Percentiles rank a stretch among this genome's conserved stretches.
Conservation (phyloP, 2,329 filamentous ascomycete species). For the Cercospora brassicicola region DNA sequence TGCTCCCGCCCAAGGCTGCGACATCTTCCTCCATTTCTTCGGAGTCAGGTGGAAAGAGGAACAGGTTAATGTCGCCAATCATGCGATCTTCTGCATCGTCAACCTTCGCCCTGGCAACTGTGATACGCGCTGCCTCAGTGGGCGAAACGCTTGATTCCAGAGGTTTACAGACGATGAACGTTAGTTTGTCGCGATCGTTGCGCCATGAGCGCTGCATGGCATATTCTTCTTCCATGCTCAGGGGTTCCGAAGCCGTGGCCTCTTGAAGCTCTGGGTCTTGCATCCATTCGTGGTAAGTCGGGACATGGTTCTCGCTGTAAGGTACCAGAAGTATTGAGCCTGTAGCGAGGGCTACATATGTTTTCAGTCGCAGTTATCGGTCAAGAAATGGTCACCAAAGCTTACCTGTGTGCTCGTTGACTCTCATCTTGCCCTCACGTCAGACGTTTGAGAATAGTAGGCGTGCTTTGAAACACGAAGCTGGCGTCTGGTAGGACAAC, state of each 20-base stretch:
- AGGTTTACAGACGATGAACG: slow-evolving; percentile 76
- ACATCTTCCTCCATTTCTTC: slow-evolving; percentile 47
- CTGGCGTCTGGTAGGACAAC: not conserved
- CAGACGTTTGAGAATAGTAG: not conserved
- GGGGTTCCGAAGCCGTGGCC: slow-evolving; percentile 82
- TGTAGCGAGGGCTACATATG: slow-evolving; percentile 47
- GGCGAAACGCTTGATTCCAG: not conserved
- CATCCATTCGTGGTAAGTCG: slow-evolving; percentile 89
- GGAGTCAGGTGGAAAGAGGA: slow-evolving; percentile 62
- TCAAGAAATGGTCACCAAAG: not conserved
- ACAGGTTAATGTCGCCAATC: slow-evolving; percentile 62
- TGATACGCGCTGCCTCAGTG: not conserved
- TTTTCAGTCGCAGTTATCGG: not conserved
- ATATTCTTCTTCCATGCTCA: slow-evolving; percentile 79
- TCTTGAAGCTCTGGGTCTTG: slow-evolving; percentile 76
- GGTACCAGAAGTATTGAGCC: slow-evolving; percentile 73
- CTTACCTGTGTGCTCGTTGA: slow-evolving; percentile 46
- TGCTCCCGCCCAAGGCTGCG: slow-evolving; percentile 33
- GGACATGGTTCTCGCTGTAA: slow-evolving; percentile 78
- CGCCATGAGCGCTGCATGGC: slow-evolving; percentile 90
- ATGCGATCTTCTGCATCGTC: slow-evolving; percentile 56
- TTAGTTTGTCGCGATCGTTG: slow-evolving; percentile 78
- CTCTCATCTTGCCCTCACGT: slow-evolving; percentile 38
- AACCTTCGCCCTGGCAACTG: slow-evolving; percentile 41
- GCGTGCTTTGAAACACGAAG: no score